Evolutionary conservation across 1,139 yeast genomes (phyloP), one percentile per base, ranked within the genome.

Genomic region (Hyphopichia fennica): DNA sequence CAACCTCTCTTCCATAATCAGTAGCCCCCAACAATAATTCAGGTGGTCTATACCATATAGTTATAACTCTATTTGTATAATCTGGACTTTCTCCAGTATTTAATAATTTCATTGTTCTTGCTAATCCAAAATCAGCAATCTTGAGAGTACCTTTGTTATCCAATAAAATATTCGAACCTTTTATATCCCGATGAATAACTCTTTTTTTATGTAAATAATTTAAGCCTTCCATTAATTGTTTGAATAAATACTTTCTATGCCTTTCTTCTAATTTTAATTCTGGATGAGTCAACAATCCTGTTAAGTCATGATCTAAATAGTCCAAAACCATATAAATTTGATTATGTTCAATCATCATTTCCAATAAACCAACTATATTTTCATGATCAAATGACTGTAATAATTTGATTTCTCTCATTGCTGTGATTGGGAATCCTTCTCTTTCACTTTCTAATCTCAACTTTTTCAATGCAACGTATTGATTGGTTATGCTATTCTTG

Each of bases 21-120:
- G 98, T 91, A 0, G 96, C 83, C 1, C 99, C 99, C 42, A 93
- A 63, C 34, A 93, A 68, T 35, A 93, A 75, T 63, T 93, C 99
- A 0, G 99, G 99, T 1, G 99, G 99, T 46, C 99, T 76, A 62
- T 93, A 93, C 99, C 99, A 93, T 35, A 93, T 71, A 0, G 99
- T 93, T 37, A 93, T 93, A 34, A 93, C 99, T 43, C 99, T 71
- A 60, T 93, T 93, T 1, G 99, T 91, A 63, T 91, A 93, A 54
- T 87, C 87, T 2, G 86, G 84, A 23, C 77, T 72, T 47, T 79
- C 81, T 13, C 75, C 70, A 6, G 64, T 65, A 46, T 68, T 72
- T 20, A 78, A 67, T 28, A 75, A 77, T 53, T 79, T 77, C 87
- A 86, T 83, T 39, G 81, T 80, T 52, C 98, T 73, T 0, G 99